Base-by-base conservation (phyloP, 202 grass and related monocot genomes). In the Carex sylvatica region DNA sequence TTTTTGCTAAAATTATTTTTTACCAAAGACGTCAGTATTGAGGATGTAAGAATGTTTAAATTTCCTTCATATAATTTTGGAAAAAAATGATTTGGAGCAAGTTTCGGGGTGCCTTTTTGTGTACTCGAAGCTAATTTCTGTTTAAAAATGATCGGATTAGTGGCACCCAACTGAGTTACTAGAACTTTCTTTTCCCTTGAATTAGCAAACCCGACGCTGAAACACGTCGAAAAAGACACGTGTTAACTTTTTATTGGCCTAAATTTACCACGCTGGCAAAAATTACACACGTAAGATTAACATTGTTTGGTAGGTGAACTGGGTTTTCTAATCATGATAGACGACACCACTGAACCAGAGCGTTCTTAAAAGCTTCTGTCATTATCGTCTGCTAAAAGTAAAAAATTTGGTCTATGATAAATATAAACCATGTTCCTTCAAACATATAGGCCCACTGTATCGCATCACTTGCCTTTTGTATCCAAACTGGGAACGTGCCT, bases 221-320 rank as follows among this genome's bases (percentile, higher is more conserved):
- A 80, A 54, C 80, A 82, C 80, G 80, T 82, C 80, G 79, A 82
- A 82, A 55, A 67, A 18, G 24, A 82, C 80, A 82, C 80, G 80
- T 82, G 80, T 13, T 12, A 0, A 22, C 13, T 61, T 51, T 28
- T 0, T 13, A 82, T 55, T 82, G 80, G 80, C 4, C 46, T n/a
- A 18, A 0, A 18, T 18, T n/a, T 5, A 65, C 60, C 78, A 80
- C 78, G 78, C 59, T 80, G 78, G 78, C 78, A 30, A 47, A 55
- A 18, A 55, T 31, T 30, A n/a, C 2, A 52, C 80, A 65, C 64
- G 24, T 66, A 14, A 69, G 63, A 28, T 49, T n/a, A 69, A 9
- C 0, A 55, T 38, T 2, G 26, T 9, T 75, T 51, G 0, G 2
- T 18, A 19, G 31, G 13, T 53, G 49, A 13, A 52, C 80, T 20